Base-by-base conservation (phyloP, 495 filamentous ascomycete genomes). In the Penicillium pulvis region DNA sequence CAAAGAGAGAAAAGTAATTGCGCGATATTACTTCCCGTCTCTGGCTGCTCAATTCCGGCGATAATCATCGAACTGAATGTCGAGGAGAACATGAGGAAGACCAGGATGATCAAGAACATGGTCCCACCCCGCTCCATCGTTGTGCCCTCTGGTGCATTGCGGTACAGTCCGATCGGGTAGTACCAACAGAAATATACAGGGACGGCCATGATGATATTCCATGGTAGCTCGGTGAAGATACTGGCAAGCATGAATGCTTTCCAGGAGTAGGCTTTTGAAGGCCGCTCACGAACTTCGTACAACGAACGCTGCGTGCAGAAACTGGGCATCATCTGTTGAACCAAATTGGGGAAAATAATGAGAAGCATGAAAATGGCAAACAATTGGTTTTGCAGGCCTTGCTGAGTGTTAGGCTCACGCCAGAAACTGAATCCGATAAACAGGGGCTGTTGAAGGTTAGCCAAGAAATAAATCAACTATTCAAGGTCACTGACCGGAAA, bases 321-420 rank as follows among this genome's bases (percentile, higher is more conserved):
- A 24, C 82, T 77, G 0, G 89, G 88, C 67, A 90, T 85, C 19
- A 88, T 75, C 59, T 93, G 90, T 59, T 90, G 82, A 14, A 86
- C 81, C 19, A 92, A 76, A 58, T 88, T 83, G 56, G 83, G 82
- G 66, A 92, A 88, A 46, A 94, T 81, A 6, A 83, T 90, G 48
- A 90, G 72, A 14, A 96, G 74, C 75, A 91, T 83, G 78, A 96
- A 93, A 70, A 94, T 85, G 63, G 84, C 75, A 63, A 93, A 93
- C 71, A 92, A 86, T 66, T 91, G 88, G 64, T 93, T 93, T 64
- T 92, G 89, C 5, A 93, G 81, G 35, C 90, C 91, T 67, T 93
- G 88, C 10, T 85, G 73, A 1, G 81, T 80, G 69, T 85, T 88
- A 36, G 79, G 73, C 0, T 87, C 80, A n/a, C 85, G 78, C 80